These are phyloP conservation scores for Gaillardinia entomophila DNA, from an alignment of 805 yeast genomes.

Conservation along the genomic window DNA sequence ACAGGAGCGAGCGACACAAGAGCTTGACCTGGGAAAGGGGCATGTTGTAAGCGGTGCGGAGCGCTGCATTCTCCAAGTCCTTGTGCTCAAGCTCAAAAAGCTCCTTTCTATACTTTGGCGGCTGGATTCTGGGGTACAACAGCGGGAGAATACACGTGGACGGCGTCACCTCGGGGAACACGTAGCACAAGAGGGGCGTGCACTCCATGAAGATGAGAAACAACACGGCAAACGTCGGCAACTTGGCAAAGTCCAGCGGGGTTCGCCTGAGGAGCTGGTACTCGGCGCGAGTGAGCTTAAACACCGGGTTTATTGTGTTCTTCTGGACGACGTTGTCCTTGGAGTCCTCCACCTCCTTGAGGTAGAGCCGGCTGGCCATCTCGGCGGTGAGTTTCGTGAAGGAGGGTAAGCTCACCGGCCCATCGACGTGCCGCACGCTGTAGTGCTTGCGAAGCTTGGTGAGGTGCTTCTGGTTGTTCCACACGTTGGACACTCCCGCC, in stretches of 20 bases:
- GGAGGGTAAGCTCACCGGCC: slow-evolving; percentile 24
- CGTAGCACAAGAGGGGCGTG: slow-evolving; percentile 48
- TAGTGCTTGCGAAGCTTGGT: slow-evolving; percentile 12
- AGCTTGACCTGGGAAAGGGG: slow-evolving; percentile 31
- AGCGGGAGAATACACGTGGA: slow-evolving; percentile 52
- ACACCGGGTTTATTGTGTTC: too few species aligned
- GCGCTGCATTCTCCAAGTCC: slow-evolving; percentile 19
- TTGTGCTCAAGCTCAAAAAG: slow-evolving; percentile 6
- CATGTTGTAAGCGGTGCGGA: slow-evolving; percentile 44
- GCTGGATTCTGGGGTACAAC: slow-evolving; percentile 33
- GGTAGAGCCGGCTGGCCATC: slow-evolving; percentile 30
- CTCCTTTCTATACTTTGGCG: slow-evolving; percentile 8
- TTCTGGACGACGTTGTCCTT: slow-evolving; percentile 4
- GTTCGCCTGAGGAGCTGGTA: slow-evolving; percentile 49
- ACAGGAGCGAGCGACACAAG: slow-evolving; percentile 29
- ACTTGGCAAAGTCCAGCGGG: slow-evolving; percentile 41
- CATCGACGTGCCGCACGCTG: slow-evolving; percentile 12
- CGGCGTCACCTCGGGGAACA: slow-evolving; percentile 52
- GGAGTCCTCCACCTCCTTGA: slow-evolving; percentile 29
- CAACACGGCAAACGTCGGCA: slow-evolving; percentile 48
- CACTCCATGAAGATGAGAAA: slow-evolving; percentile 47
- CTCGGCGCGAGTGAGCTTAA: slow-evolving; percentile 43
- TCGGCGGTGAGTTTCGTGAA: slow-evolving; percentile 30
- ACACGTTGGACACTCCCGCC: slow-evolving; percentile 51
- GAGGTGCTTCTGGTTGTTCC: slow-evolving; percentile 33